Evolutionary conservation across 1,139 yeast species (phyloP).

Genomic region (Candida pseudoviswanathii): DNA sequence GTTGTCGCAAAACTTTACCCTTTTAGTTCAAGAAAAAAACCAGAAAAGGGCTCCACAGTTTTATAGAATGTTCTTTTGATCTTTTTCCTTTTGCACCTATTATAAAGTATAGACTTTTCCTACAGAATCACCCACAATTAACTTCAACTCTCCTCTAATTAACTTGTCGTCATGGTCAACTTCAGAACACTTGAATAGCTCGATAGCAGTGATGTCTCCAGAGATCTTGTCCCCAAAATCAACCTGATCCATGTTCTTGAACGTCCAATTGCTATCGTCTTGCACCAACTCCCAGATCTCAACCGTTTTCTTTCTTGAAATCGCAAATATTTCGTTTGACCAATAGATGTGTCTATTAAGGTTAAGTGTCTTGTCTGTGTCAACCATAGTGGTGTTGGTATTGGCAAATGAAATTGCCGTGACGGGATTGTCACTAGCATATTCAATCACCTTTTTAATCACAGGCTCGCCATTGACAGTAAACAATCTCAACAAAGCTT

Average conservation of each 20-base stretch:
- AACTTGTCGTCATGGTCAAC: constrained; percentile 40
- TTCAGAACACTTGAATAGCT: constrained; percentile 33
- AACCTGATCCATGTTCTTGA: constrained; percentile 22
- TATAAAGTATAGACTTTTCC: constrained; percentile 37
- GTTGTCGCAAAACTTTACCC: too few relatives aligned
- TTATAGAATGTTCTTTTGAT: not conserved
- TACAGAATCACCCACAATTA: constrained; percentile 41
- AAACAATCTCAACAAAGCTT: constrained; percentile 35
- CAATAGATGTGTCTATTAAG: constrained; percentile 38
- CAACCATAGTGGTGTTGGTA: constrained; percentile 30
- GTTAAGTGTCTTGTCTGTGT: constrained; percentile 25
- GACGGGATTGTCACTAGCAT: constrained; percentile 13
- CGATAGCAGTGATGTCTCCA: constrained; percentile 29
- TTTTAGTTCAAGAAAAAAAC: too few relatives aligned
- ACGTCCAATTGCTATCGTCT: constrained; percentile 22
- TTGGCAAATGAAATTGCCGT: constrained; percentile 37
- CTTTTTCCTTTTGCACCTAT: not conserved
- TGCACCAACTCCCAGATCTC: constrained; percentile 31
- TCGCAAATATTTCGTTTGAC: constrained; percentile 38
- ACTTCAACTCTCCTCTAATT: constrained; percentile 32
- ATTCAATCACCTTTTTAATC: constrained; percentile 20
- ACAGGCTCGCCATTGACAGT: constrained; percentile 59
- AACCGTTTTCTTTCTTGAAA: constrained; percentile 24
- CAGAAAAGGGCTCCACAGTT: too few relatives aligned
- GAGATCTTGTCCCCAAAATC: constrained; percentile 16